Evolutionary conservation across 169 alveolate genomes (phyloP), one percentile per base, ranked within the genome.

Genomic region (Theileria orientalis): DNA sequence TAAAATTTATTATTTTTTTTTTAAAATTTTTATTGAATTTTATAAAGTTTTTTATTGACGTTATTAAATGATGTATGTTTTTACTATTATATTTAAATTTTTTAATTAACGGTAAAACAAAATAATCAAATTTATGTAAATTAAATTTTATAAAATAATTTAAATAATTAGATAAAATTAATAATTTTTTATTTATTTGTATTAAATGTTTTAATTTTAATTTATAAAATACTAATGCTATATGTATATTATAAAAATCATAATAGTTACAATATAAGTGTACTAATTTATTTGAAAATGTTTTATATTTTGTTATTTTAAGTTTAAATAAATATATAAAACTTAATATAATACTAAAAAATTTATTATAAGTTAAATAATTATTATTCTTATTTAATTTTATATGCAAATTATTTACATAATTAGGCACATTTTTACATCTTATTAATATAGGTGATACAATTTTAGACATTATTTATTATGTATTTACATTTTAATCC

Each of bases 361-460:
- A 30, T 61, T 67, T 60, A 59, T 61, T 42, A 56, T 66, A 60
- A 35, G 37, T 83, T 77, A 74, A 69, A 75, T 52, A 69, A 25
- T 41, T 59, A 2, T 73, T 40, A 73, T 77, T 72, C 25, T 51
- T 49, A 57, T 44, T 57, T 75, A 66, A 19, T 74, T 74, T 74
- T 46, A 62, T 77, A 77, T 66, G 52, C 6, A 33, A 19, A 30
- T 30, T 59, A 59, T 61, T 66, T 21, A 74, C 33, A 47, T 75
- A 59, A 11, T 41, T 32, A 40, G 41, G 30, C 32, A 41, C 32
- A 21, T 49, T 35, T 33, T 37, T 72, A 37, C 8, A 25, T 27
- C 84, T 54, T 27, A 69, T 66, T 30, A 83, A 37, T 77, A 62
- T 33, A 47, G 87, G 76, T 29, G 69, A 69, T 33, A 78, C 59